Conservation (phyloP, 805 yeast species). For the Saturnispora quitensis region DNA sequence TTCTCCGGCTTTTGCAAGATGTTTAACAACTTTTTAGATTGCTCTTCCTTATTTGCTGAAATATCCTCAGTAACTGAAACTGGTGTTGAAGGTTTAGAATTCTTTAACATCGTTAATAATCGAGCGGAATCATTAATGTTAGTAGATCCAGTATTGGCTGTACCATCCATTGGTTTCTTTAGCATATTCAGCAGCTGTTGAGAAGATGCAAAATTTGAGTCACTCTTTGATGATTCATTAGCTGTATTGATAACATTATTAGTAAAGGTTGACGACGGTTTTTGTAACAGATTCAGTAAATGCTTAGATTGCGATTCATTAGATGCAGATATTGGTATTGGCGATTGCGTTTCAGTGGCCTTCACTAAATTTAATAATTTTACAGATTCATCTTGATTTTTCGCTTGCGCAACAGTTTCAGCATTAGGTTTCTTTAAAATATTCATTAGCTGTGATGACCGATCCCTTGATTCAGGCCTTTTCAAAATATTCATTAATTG, state of each 20-base stretch:
- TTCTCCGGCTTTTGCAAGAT: not conserved
- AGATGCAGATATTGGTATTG: not conserved
- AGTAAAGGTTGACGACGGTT: not conserved
- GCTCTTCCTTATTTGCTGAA: not conserved
- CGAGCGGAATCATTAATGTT: not conserved
- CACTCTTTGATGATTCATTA: not conserved
- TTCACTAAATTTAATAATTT: slow-evolving; percentile 4
- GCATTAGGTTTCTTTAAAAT: slow-evolving; percentile 3
- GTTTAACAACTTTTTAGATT: not conserved
- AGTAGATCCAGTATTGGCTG: not conserved
- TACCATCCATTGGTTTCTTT: not conserved
- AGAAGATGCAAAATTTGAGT: not conserved
- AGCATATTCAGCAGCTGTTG: slow-evolving; percentile 1
- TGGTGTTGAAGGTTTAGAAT: not conserved
- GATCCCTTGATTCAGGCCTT: slow-evolving; percentile 1
- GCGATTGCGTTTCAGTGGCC: not conserved
- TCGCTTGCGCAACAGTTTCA: not conserved
- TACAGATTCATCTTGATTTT: not conserved
- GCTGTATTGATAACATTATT: not conserved
- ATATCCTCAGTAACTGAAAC: not conserved
- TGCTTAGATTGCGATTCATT: not conserved
- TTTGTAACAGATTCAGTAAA: not conserved
- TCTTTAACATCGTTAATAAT: slow-evolving; percentile 6
- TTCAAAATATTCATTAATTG: not conserved
- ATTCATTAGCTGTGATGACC: not conserved